Percentiles rank a stretch among this genome's conserved stretches.
Conservation (phyloP, 805 yeast species). For the Candida chauliodis region DNA sequence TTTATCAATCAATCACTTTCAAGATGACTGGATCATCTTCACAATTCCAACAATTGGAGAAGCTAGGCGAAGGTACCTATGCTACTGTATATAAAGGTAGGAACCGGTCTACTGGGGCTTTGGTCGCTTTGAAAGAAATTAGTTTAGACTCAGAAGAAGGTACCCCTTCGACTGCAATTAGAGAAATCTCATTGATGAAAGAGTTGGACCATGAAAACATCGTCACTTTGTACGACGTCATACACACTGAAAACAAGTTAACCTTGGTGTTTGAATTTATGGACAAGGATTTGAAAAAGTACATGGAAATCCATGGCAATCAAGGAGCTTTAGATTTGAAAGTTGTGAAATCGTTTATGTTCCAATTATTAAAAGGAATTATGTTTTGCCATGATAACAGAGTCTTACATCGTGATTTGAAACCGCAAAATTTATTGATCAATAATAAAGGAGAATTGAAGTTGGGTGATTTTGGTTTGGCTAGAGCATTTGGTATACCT, state of each 20-base stretch:
- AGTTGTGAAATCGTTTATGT: conserved; percentile 87
- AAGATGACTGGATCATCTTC: conserved; percentile 43
- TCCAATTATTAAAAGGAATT: conserved; percentile 86
- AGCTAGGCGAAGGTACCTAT: conserved; percentile 92
- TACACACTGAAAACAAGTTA: conserved; percentile 93
- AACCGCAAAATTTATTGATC: conserved; percentile 92
- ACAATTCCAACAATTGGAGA: conserved; percentile 61
- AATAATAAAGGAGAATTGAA: conserved; percentile 87
- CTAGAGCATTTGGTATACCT: conserved; percentile 97
- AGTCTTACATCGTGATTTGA: conserved; percentile 82
- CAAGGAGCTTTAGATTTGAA: conserved; percentile 70
- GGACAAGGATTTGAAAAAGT: conserved; percentile 90
- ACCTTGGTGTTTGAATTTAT: conserved; percentile 90
- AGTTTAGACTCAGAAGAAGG: conserved; percentile 96
- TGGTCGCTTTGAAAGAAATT: conserved; percentile 94
- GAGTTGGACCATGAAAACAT: conserved; percentile 92
- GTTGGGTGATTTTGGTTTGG: conserved; percentile 94
- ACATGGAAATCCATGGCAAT: conserved; percentile 84
- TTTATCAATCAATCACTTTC: conserved; percentile 4
- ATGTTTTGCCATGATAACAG: conserved; percentile 82
- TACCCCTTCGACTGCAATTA: conserved; percentile 95
- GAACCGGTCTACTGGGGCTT: conserved; percentile 78
- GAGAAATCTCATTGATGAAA: conserved; percentile 94
- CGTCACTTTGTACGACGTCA: conserved; percentile 89
- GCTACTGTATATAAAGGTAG: conserved; percentile 98